Base-by-base conservation (phyloP, 306 rosid genomes). In the Psophocarpus tetragonolobus region DNA sequence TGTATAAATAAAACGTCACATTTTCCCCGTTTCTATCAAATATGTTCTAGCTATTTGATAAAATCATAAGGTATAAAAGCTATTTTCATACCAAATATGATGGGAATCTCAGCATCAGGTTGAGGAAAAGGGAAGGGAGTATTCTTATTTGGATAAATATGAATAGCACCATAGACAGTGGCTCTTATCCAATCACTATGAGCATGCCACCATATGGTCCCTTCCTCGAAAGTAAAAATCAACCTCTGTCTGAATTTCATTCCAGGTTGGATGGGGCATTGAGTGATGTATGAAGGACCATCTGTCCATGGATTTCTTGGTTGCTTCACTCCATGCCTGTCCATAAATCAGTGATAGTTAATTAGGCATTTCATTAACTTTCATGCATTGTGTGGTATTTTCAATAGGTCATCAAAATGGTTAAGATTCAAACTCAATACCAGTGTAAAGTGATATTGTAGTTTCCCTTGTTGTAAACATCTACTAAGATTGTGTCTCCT, bases 181-280 rank as follows among this genome's bases (percentile, higher is more conserved):
- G 87, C 90, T 53, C 90, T 72, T 45, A 57, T 24, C 88, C 90
- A 86, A 2, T 82, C 80, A 15, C 81, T 82, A 8, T 88, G 90
- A 44, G 92, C 86, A 71, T 89, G 88, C 92, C 92, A 86, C 92
- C 88, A 90, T 0, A 90, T 18, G 51, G 92, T 82, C 1, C 88
- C 90, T 42, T 77, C 92, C 54, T 84, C 90, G 0, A 8, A 7
- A 2, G 92, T 81, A 35, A 86, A 82, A 0, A 84, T 20, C 14
- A 89, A 14, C 24, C 81, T 78, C 15, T 89, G 88, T 1, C 47
- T 83, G 41, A 81, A 87, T 5, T 1, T 82, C 4, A 35, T 78
- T 45, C 90, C 88, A 0, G 87, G 80, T 64, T 72, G 77, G 2
- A 89, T 87, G 5, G 92, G 91, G 0, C 88, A 87, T 33, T 87